Percentiles rank a stretch among this genome's conserved stretches.
Evolutionary conservation across 2,329 filamentous ascomycete genomes (phyloP).

Genomic region (Stemphylium beticola): DNA sequence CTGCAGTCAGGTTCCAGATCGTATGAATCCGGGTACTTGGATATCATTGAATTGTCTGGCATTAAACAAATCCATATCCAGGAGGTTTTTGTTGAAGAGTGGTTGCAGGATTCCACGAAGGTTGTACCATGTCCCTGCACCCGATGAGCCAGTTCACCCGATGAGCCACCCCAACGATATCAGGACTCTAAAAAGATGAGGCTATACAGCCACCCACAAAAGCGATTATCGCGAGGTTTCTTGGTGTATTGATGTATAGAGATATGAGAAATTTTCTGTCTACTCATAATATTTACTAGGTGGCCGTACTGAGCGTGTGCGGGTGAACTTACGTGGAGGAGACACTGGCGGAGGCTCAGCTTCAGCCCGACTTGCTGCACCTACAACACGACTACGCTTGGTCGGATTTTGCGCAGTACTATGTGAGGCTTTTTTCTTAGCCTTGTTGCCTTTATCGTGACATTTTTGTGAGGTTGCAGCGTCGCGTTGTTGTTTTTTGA

Average conservation of each 20-base stretch:
- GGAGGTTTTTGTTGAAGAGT: no score
- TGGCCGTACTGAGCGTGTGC: not conserved
- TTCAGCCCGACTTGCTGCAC: not conserved
- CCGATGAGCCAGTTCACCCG: no score
- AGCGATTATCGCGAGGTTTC: no score
- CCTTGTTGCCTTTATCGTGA: not conserved
- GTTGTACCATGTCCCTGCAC: no score
- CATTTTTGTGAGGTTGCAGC: not conserved
- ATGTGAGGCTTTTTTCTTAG: not conserved
- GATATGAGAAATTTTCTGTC: not conserved
- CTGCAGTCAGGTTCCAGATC: no score
- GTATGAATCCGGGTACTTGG: no score
- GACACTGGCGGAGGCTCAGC: not conserved
- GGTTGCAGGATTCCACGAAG: no score
- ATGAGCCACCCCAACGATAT: no score
- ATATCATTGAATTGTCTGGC: no score
- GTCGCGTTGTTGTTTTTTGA: not conserved
- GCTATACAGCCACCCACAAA: no score
- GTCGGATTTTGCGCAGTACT: not conserved
- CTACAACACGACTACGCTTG: not conserved
- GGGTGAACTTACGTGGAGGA: not conserved
- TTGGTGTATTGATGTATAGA: not conserved
- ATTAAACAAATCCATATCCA: no score
- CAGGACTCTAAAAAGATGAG: no score
- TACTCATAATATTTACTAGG: not conserved